Percentiles rank a stretch among this genome's conserved stretches.
These are phyloP conservation scores for Heliamphora pulchella DNA, from an alignment of 179 eudicot genomes.

Conservation along the genomic window DNA sequence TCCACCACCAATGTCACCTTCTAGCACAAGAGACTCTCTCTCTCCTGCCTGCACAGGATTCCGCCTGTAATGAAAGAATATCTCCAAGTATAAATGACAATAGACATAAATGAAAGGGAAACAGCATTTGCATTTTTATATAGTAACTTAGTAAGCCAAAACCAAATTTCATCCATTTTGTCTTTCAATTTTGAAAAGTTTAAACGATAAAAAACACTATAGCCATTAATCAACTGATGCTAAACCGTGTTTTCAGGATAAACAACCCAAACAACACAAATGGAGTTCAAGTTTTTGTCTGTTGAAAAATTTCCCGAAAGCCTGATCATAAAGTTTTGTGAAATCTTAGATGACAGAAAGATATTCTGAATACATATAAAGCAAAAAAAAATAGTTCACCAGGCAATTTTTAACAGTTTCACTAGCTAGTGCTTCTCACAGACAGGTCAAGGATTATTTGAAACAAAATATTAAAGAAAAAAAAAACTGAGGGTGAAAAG, in stretches of 20 bases:
- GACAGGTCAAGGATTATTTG: background rate
- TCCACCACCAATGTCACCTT: conserved; percentile 95
- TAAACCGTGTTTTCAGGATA: background rate
- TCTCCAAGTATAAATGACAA: background rate
- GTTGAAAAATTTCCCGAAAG: background rate
- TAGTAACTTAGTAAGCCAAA: background rate
- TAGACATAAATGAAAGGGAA: background rate
- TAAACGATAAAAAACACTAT: background rate
- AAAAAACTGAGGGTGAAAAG: background rate
- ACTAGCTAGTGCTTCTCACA: background rate
- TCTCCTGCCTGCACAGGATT: conserved; percentile 90
- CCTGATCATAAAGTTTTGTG: background rate
- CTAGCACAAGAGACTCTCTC: conserved; percentile 62
- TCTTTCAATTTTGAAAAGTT: background rate
- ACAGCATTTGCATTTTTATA: background rate
- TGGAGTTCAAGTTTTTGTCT: background rate
- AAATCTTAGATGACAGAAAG: background rate
- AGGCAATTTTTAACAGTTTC: background rate
- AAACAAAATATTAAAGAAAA: background rate
- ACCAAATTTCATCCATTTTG: background rate
- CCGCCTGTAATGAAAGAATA: conserved; percentile 37
- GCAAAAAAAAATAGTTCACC: background rate
- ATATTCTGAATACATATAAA: background rate
- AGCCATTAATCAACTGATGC: background rate
- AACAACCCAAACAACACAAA: background rate